Evolutionary conservation across 768 basidiomycete species (phyloP).

Genomic region (Xanthoconium purpureum): DNA sequence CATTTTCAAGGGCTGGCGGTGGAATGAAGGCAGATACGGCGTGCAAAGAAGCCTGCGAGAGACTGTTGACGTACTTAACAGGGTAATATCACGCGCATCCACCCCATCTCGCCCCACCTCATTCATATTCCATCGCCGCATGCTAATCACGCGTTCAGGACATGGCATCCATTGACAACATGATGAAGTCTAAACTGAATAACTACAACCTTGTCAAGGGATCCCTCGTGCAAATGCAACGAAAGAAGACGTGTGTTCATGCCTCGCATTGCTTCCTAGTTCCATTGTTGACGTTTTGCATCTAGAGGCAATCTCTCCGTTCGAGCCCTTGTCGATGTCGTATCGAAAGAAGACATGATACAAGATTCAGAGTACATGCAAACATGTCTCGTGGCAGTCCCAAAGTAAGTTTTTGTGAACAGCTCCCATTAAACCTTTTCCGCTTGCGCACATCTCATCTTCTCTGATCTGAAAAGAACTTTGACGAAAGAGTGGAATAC

Average conservation of each 20-base stretch:
- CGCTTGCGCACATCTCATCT: conserved; percentile 15
- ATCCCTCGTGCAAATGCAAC: conserved; percentile 83
- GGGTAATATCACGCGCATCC: conserved; percentile 47
- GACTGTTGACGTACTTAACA: conserved; percentile 79
- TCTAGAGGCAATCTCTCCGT: conserved; percentile 92
- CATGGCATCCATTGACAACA: conserved; percentile 90
- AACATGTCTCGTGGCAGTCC: conserved; percentile 89
- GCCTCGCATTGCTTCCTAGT: background rate
- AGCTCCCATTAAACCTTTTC: background rate
- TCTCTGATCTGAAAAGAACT: conserved; percentile 46
- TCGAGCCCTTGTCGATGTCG: conserved; percentile 80
- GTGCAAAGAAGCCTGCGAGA: conserved; percentile 79
- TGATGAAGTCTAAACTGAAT: conserved; percentile 87
- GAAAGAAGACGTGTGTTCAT: conserved; percentile 79
- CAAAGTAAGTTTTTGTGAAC: conserved; percentile 59
- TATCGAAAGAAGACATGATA: conserved; percentile 77
- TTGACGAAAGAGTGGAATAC: conserved; percentile 82
- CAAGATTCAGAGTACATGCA: conserved; percentile 92
- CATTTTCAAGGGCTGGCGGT: conserved; percentile 78
- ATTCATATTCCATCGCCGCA: conserved; percentile 22
- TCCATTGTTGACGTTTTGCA: conserved; percentile 3
- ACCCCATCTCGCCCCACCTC: conserved; percentile 11
- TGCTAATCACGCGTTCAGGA: conserved; percentile 48
- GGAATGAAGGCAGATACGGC: conserved; percentile 92
- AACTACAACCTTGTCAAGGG: conserved; percentile 95